A percentile compares a stretch with the other conserved stretches of the same genome.
Conservation (phyloP, 345 rosid genomes). For the Isatis tinctoria region DNA sequence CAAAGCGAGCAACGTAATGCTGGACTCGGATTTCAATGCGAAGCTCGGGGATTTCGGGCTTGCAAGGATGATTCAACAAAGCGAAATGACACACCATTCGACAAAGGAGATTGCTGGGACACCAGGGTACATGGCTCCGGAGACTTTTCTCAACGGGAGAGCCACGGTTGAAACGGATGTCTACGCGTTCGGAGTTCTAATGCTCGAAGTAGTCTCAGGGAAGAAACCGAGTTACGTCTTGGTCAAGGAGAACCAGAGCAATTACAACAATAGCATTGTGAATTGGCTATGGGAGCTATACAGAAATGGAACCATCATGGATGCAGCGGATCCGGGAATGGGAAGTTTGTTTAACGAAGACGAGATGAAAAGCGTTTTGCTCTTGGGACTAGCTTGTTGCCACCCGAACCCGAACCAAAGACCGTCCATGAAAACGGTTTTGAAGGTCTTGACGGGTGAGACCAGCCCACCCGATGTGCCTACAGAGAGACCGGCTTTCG, state of each 20-base stretch:
- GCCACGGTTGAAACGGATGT: slow-evolving; percentile 66
- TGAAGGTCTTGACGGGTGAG: slow-evolving; percentile 65
- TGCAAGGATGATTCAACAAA: slow-evolving; percentile 56
- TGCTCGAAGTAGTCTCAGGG: slow-evolving; percentile 61
- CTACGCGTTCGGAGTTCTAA: slow-evolving; percentile 61
- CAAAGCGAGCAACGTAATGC: slow-evolving; percentile 75
- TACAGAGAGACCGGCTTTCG: slow-evolving; percentile 57
- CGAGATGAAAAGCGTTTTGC: slow-evolving; percentile 45
- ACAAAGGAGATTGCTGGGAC: slow-evolving; percentile 74
- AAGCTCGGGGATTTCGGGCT: slow-evolving; percentile 74
- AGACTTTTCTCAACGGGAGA: slow-evolving; percentile 53
- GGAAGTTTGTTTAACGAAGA: slow-evolving; percentile 26
- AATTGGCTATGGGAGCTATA: slow-evolving; percentile 65
- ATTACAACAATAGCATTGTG: slow-evolving; percentile 52
- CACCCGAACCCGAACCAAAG: slow-evolving; percentile 70
- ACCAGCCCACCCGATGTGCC: slow-evolving; percentile 50
- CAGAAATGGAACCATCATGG: slow-evolving; percentile 38
- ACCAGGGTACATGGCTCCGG: slow-evolving; percentile 84
- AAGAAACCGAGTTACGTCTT: slow-evolving; percentile 41
- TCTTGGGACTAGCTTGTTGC: slow-evolving; percentile 76
- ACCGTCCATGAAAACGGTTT: slow-evolving; percentile 58
- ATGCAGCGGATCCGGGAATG: slow-evolving; percentile 57
- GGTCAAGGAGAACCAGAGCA: slow-evolving; percentile 27
- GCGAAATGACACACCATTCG: slow-evolving; percentile 63
- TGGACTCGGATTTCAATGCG: slow-evolving; percentile 56